phyloP scores from a whole-genome alignment of 176 grass and related monocot species.

The Cymbopogon citratus region DNA sequence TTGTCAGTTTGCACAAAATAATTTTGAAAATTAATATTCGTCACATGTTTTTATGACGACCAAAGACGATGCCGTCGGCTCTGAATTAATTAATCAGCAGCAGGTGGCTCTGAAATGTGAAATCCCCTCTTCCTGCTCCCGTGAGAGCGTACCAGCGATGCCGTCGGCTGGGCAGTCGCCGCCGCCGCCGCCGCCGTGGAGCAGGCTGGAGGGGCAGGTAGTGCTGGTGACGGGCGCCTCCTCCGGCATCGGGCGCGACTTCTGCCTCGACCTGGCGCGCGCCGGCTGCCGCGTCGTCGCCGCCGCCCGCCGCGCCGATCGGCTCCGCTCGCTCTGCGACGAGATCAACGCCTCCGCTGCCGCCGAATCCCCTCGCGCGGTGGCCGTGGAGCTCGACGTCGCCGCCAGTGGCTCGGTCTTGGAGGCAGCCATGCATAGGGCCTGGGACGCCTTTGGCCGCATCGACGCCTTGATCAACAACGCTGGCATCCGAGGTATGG shows the following conservation, averaged over 20 bases:
- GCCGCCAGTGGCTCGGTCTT: constrained; percentile 33
- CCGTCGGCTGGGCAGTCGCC: not conserved
- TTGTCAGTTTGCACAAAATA: no score
- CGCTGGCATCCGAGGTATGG: constrained; percentile 67
- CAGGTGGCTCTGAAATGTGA: not conserved
- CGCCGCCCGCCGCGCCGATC: constrained; percentile 56
- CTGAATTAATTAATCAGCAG: no score
- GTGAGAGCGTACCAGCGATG: constrained; percentile 5
- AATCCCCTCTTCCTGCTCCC: not conserved
- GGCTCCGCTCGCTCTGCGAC: constrained; percentile 76
- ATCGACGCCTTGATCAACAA: constrained; percentile 83
- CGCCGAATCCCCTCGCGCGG: not conserved
- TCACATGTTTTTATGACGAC: no score
- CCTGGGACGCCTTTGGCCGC: constrained; percentile 74
- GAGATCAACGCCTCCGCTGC: constrained; percentile 53
- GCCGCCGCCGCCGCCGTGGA: constrained; percentile 36
- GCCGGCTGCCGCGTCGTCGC: constrained; percentile 61
- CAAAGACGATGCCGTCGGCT: no score
- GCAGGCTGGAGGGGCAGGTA: constrained; percentile 57
- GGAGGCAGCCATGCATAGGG: constrained; percentile 42
- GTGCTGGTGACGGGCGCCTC: constrained; percentile 91
- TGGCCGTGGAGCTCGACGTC: constrained; percentile 37
- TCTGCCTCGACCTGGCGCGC: constrained; percentile 73
- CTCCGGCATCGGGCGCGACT: constrained; percentile 74
- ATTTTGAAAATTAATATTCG: no score